A percentile compares a stretch with the other conserved stretches of the same genome.
These are phyloP conservation scores for Trichoderma oligosporum DNA, from an alignment of 2,329 filamentous ascomycete genomes.

Conservation along the genomic window DNA sequence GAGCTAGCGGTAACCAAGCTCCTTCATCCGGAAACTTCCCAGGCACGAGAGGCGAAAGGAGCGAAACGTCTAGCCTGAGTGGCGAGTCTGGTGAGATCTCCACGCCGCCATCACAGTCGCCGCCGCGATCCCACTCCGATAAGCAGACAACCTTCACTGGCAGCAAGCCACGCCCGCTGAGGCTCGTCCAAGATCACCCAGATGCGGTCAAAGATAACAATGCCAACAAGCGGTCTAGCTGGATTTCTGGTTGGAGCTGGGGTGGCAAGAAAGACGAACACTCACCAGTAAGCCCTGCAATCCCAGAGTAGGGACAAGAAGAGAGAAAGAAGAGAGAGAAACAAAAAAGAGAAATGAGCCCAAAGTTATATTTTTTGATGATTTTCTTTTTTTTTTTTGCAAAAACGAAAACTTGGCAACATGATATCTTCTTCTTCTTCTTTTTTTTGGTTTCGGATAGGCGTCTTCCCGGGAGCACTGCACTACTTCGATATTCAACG, in stretches of 20 bases:
- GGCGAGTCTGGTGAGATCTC: slow-evolving; percentile 59
- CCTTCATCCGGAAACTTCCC: slow-evolving; percentile 61
- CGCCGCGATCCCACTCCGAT: slow-evolving; percentile 48
- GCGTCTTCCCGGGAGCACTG: slow-evolving; percentile 11
- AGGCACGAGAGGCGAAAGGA: slow-evolving; percentile 64
- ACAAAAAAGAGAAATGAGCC: slow-evolving; percentile 8
- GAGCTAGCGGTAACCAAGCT: slow-evolving; percentile 48
- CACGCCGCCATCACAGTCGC: slow-evolving; percentile 51
- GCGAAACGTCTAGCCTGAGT: slow-evolving; percentile 61
- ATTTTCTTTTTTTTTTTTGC: background rate
- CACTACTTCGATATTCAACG: slow-evolving; percentile 15
- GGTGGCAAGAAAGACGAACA: slow-evolving; percentile 48
- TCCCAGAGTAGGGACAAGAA: slow-evolving; percentile 32
- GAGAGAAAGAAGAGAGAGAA: background rate
- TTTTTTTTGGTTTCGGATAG: slow-evolving; percentile 1
- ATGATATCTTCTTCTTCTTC: background rate
- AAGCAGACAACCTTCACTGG: slow-evolving; percentile 57
- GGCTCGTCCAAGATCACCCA: slow-evolving; percentile 77
- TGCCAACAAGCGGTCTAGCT: slow-evolving; percentile 57
- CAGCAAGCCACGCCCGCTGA: slow-evolving; percentile 76
- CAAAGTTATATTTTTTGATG: background rate
- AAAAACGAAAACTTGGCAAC: slow-evolving; percentile 1
- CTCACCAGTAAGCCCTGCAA: slow-evolving; percentile 29
- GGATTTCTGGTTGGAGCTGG: slow-evolving; percentile 58
- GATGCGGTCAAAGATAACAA: slow-evolving; percentile 53